Evolutionary conservation across 2,329 filamentous ascomycete genomes (phyloP).

Genomic region (Sclerotiophoma versabilis): DNA sequence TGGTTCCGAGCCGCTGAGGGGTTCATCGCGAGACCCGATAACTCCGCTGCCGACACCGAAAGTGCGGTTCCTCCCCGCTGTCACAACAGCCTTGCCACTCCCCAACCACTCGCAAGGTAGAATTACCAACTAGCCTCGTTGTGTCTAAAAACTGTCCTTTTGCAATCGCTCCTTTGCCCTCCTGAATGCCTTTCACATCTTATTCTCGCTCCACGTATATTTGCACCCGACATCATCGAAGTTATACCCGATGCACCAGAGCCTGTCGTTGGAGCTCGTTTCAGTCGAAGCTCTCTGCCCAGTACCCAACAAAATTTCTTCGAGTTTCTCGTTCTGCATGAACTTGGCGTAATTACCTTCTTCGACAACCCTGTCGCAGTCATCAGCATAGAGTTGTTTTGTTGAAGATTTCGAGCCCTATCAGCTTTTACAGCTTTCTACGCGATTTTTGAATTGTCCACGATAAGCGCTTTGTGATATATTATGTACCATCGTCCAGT

Average conservation of each 20-base stretch:
- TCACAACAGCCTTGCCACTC: neutral
- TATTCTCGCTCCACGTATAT: neutral
- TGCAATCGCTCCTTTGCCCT: neutral
- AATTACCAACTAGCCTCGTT: neutral
- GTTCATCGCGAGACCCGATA: neutral
- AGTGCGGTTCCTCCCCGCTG: neutral
- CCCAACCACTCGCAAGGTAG: neutral
- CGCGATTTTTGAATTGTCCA: neutral
- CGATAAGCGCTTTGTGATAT: neutral
- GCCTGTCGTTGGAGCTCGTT: neutral
- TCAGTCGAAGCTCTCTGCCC: neutral
- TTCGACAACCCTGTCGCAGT: neutral
- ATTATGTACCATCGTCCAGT: neutral
- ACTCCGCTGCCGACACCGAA: neutral
- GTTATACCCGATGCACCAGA: neutral
- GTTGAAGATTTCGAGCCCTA: neutral
- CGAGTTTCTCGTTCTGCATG: neutral
- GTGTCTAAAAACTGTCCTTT: neutral
- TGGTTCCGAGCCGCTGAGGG: conserved; percentile 4
- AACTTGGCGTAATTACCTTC: neutral
- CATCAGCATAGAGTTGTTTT: neutral
- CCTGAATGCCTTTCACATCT: neutral
- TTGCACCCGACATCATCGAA: neutral
- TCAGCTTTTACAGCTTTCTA: neutral
- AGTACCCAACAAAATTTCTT: neutral